These are phyloP conservation scores for Myriosclerotinia scirpicola DNA, from an alignment of 2,329 filamentous ascomycete genomes.

Conservation along the genomic window DNA sequence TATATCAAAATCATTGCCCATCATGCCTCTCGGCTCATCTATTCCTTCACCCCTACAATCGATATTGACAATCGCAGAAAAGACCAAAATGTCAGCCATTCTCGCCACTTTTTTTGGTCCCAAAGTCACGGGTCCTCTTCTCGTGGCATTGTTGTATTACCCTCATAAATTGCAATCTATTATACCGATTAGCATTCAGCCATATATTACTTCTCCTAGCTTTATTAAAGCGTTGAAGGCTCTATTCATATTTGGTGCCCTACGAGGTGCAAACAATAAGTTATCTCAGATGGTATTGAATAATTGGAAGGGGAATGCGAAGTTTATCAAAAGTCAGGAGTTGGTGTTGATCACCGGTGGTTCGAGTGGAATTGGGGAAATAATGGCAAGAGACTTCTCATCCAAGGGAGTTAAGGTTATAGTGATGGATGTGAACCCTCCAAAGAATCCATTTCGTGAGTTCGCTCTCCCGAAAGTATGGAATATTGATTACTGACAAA, in stretches of 20 bases:
- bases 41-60: background rate
- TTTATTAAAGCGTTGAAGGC: slow-evolving; percentile 29
- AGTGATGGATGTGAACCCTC: slow-evolving; percentile 65
- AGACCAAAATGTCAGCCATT: slow-evolving; percentile 4
- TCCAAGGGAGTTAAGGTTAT: slow-evolving; percentile 65
- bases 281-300: slow-evolving; percentile 52
- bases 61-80: background rate
- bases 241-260: slow-evolving; percentile 53
- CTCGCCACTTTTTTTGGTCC: slow-evolving; percentile 24
- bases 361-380: slow-evolving; percentile 60
- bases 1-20: background rate
- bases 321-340: slow-evolving; percentile 65
- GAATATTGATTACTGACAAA: slow-evolving; percentile 13
- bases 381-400: slow-evolving; percentile 62
- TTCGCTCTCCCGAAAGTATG: slow-evolving; percentile 4
- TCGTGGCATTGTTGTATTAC: slow-evolving; percentile 34
- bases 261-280: slow-evolving; percentile 49
- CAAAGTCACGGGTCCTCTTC: slow-evolving; percentile 30
- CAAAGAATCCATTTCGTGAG: slow-evolving; percentile 42
- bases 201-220: slow-evolving; percentile 28
- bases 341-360: slow-evolving; percentile 75
- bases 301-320: slow-evolving; percentile 51
- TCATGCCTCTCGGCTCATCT: background rate
- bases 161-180: slow-evolving; percentile 31
- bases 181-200: slow-evolving; percentile 28